Conservation (phyloP, 805 yeast species). For the Cyberlindnera meyerae region DNA sequence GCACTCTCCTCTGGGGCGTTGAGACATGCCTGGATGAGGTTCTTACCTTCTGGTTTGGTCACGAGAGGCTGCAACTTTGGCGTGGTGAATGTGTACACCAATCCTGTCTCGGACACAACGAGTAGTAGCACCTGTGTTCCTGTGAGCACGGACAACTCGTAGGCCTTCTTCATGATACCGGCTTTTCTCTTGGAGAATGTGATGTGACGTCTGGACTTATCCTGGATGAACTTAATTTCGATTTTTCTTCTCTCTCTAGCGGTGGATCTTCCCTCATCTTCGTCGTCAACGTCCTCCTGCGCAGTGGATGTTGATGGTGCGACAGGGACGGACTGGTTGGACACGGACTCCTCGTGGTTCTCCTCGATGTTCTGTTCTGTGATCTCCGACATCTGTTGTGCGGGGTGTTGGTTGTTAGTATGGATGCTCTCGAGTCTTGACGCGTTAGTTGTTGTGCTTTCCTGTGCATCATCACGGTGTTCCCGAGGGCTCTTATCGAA, state of each 20-base stretch:
- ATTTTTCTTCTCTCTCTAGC: conserved; percentile 76
- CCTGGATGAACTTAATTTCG: conserved; percentile 95
- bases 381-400: conserved; percentile 22
- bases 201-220: conserved; percentile 95
- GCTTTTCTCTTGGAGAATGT: conserved; percentile 98
- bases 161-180: conserved; percentile 99
- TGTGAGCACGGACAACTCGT: conserved; percentile 91
- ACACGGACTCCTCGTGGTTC: conserved; percentile 22
- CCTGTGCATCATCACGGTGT: no score
- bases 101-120: conserved; percentile 97
- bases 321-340: conserved; percentile 7
- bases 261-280: conserved; percentile 41
- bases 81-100: conserved; percentile 97
- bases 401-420: conserved; percentile 12
- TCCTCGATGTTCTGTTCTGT: conserved; percentile 23
- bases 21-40: conserved; percentile 91
- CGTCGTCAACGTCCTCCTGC: conserved; percentile 36
- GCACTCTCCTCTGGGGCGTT: conserved; percentile 87
- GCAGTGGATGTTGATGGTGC: conserved; percentile 10
- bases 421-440: background rate
- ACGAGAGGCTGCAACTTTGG: conserved; percentile 98
- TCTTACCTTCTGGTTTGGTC: conserved; percentile 95
- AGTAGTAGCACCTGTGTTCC: conserved; percentile 94
- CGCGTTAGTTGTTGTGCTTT: no score
- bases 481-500: no score